These are phyloP conservation scores for Hemileia vastatrix DNA, from an alignment of 1,284 basidiomycete species.

Conservation along the genomic window DNA sequence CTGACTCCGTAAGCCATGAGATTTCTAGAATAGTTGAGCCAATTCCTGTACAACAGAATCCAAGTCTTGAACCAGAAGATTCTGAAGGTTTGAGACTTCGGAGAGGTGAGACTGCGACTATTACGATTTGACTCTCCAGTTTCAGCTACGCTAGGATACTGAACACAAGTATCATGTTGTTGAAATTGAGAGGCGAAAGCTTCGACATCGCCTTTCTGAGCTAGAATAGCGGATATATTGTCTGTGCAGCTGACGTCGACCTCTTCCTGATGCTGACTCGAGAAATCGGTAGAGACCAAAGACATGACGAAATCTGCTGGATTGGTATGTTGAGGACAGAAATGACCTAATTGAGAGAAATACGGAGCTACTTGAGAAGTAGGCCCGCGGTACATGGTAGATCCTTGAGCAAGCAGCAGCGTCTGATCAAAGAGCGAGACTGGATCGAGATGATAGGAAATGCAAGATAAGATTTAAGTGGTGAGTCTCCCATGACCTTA, in stretches of 20 bases:
- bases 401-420: slow-evolving; percentile 38
- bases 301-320: slow-evolving; percentile 40
- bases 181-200: background rate
- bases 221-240: too few species aligned
- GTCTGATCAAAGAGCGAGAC: slow-evolving; percentile 39
- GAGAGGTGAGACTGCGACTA: too few species aligned
- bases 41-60: background rate
- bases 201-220: background rate
- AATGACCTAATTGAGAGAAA: slow-evolving; percentile 30
- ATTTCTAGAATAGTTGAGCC: slow-evolving; percentile 45
- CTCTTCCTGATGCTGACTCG: too few species aligned
- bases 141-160: too few species aligned
- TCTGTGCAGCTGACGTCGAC: too few species aligned
- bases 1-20: slow-evolving; percentile 57
- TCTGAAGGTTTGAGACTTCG: background rate
- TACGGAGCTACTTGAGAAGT: slow-evolving; percentile 27
- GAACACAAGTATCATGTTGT: too few species aligned
- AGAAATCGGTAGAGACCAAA: slow-evolving; percentile 41
- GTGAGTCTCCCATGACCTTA: too few species aligned
- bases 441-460: too few species aligned
- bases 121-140: too few species aligned
- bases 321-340: slow-evolving; percentile 32
- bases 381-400: slow-evolving; percentile 33
- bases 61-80: background rate
- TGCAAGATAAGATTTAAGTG: too few species aligned